Base-by-base conservation (phyloP, 164 flowering plant species). In the Houttuynia cordata region DNA sequence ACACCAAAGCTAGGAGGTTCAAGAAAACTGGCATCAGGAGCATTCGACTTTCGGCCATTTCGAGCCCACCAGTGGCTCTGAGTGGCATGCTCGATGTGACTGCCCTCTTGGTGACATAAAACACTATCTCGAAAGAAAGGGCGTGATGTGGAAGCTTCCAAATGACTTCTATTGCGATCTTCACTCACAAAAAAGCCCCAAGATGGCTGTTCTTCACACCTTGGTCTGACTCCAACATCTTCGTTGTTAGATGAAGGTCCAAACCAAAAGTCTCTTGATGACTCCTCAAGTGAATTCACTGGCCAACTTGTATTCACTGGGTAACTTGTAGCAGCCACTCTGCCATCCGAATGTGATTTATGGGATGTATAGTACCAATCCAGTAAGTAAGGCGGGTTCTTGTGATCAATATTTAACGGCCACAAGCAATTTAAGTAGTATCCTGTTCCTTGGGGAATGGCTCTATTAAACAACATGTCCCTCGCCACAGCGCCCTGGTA, bases 61-160 rank as follows among this genome's bases (percentile, higher is more conserved):
- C 99, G 73, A 9, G 73, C 92, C 99, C 99, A 93, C 99, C 99
- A 93, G 23, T 72, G 86, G 70, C 81, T 81, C 59, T 74, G 63
- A 0, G 60, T 62, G 12, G 75, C 64, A 19, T 56, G 68, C 4
- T 56, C 69, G 5, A 51, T 19, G 34, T 65, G 62, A 40, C 60
- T 69, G 0, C 74, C 54, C 50, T 79, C 82, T 9, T 74, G 80
- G 52, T 80, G 83, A 30, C 12, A 14, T 57, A 62, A 78, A 42
- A 87, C 67, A 53, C 94, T 83, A 53, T 78, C 87, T 22, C 66
- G 73, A 70, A 82, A 76, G 64, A 81, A 58, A 8, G 83, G 80
- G 45, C 74, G 70, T 20, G 97, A 83, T 1, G 91, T 83, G 14
- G 99, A 84, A 24, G 97, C 89, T 67, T 69, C 86, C 47, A 88